Evolutionary conservation across 2,329 filamentous ascomycete species (phyloP), one percentile per base, ranked within the genome.

Genomic region (Aspergillus fischeri): DNA sequence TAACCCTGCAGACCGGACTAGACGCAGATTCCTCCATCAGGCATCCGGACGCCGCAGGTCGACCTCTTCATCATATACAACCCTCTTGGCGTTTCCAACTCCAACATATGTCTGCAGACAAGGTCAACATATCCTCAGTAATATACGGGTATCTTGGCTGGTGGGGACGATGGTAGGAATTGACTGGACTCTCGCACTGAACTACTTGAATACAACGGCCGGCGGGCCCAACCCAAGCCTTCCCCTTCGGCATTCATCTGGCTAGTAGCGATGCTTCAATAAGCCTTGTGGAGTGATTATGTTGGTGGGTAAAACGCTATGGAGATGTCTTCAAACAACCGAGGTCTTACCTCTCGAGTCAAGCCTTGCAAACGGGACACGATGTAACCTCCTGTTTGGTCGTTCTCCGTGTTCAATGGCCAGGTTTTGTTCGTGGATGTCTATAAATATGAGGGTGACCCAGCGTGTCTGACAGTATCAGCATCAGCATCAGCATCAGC

Each of bases 161-260:
- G 9, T 29, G 28, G 28, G 9, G 28, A 29, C 9, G 1, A 29
- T 29, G 28, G 28, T 9, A 29, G 9, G 28, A 9, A 29, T 10
- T 29, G 8, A 29, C 28, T 29, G 28, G 28, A 10, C 28, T 29
- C 28, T 29, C 8, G 28, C 28, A 29, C 28, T 29, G 9, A 29
- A 29, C 28, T 9, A 29, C 28, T 11, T 29, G 9, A 29, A 29
- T 28, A 28, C 27, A 9, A 10, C 28, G 9, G 28, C 65, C 61
- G 63, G 49, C 64, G 65, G 65, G 63, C 65, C 65, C 63, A 10
- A 29, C 9, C 28, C 9, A 67, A 66, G 65, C 49, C n/a, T n/a
- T 17, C 20, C 51, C 29, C 32, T 28, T 35, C 9, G 10, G 17
- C 42, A 21, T 25, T 21, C 21, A 29, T 25, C 32, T 8, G 9